Evolutionary conservation across 441 rosid species (phyloP).

Genomic region (Brassica hybrid): DNA sequence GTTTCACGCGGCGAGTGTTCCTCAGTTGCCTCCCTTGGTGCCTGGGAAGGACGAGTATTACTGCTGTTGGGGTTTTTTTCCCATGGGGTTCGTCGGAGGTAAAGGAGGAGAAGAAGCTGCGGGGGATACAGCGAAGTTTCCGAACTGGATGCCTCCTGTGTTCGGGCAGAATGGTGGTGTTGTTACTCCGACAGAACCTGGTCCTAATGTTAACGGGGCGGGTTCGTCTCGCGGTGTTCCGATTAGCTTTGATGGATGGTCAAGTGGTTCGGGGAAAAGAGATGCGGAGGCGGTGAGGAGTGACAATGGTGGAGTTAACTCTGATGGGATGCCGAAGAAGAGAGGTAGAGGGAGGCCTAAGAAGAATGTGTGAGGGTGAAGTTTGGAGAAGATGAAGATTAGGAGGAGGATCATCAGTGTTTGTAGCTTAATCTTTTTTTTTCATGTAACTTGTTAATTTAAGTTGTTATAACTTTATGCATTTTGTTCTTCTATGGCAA

Average conservation of each 20-base stretch:
- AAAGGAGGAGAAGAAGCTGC: no score
- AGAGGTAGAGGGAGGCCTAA: constrained; percentile 78
- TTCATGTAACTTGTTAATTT: background rate
- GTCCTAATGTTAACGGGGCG: constrained; percentile 22
- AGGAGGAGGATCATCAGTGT: constrained; percentile 15
- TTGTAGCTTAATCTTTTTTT: constrained; percentile 15
- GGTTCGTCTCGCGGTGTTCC: constrained; percentile 1
- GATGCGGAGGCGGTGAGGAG: constrained; percentile 23
- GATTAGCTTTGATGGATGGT: constrained; percentile 33
- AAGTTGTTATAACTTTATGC: background rate
- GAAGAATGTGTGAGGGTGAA: constrained; percentile 49
- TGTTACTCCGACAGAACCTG: background rate
- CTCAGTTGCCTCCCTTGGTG: constrained; percentile 71
- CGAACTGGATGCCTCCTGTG: constrained; percentile 63
- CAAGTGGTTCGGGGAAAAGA: constrained; percentile 26
- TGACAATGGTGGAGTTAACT: constrained; percentile 23
- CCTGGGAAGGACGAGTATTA: constrained; percentile 87
- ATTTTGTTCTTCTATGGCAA: background rate
- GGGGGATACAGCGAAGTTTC: constrained; percentile 39
- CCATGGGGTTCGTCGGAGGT: constrained; percentile 61
- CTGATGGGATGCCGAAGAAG: constrained; percentile 49
- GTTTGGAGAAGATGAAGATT: background rate
- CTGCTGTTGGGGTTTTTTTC: constrained; percentile 89
- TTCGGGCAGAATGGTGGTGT: constrained; percentile 33
- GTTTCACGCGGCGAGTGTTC: constrained; percentile 69